Percentiles rank a stretch among this genome's conserved stretches.
These are phyloP conservation scores for Candida ascalaphidarum DNA, from an alignment of 805 yeast species.

Conservation along the genomic window DNA sequence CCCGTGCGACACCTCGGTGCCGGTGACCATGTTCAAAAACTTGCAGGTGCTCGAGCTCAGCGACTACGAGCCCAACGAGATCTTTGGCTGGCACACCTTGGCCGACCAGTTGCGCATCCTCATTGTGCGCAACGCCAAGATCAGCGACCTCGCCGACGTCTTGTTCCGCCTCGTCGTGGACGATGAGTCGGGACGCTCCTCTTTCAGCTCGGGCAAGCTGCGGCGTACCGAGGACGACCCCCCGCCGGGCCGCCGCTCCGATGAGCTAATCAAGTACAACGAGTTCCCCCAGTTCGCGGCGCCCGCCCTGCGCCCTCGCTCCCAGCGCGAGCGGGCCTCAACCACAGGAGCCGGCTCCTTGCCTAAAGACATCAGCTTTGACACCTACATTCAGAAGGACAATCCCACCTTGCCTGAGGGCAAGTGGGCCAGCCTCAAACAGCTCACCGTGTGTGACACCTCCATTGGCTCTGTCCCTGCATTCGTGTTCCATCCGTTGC, in stretches of 20 bases:
- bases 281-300: no score
- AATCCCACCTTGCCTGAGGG: slow-evolving; percentile 20
- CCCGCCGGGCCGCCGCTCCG: slow-evolving; percentile 10
- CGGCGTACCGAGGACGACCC: no score
- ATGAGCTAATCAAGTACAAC: slow-evolving; percentile 15
- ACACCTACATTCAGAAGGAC: slow-evolving; percentile 4
- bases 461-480: slow-evolving; percentile 27
- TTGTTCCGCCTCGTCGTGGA: slow-evolving; percentile 45
- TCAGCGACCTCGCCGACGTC: slow-evolving; percentile 45
- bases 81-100: slow-evolving; percentile 56
- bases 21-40: slow-evolving; percentile 53
- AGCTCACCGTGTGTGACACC: slow-evolving; percentile 32
- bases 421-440: slow-evolving; percentile 34
- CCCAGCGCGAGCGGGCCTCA: no score
- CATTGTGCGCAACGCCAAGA: slow-evolving; percentile 42
- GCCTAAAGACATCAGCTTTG: not conserved
- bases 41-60: slow-evolving; percentile 51
- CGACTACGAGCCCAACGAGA: slow-evolving; percentile 55
- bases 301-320: not conserved
- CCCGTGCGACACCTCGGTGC: slow-evolving; percentile 65
- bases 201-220: slow-evolving; percentile 18
- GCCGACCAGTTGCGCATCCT: slow-evolving; percentile 48
- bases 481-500: slow-evolving; percentile 29
- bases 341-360: not conserved
- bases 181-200: slow-evolving; percentile 36